These are phyloP conservation scores for Rostrohypoxylon terebratum DNA, from an alignment of 495 filamentous ascomycete species.

Conservation along the genomic window DNA sequence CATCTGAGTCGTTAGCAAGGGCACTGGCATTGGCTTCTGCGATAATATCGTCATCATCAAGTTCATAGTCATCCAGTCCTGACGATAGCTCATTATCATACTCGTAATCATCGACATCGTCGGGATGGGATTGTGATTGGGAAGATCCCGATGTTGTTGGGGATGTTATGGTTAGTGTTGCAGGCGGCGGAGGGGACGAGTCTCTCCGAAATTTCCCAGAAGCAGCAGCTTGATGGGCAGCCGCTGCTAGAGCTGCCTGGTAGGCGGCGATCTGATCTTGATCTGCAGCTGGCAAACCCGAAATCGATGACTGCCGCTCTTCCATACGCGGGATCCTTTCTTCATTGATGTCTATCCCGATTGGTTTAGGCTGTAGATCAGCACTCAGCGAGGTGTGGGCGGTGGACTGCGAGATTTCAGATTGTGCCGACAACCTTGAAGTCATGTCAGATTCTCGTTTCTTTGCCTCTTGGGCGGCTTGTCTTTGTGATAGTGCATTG, in stretches of 20 bases:
- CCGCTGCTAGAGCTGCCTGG: slow-evolving; percentile 83
- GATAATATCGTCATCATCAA: slow-evolving; percentile 88
- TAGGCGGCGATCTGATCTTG: slow-evolving; percentile 76
- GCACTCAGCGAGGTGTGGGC: slow-evolving; percentile 53
- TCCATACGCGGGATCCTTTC: slow-evolving; percentile 28
- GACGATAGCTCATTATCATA: slow-evolving; percentile 62
- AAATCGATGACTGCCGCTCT: slow-evolving; percentile 38
- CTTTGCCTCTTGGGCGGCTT: slow-evolving; percentile 40
- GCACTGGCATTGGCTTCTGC: slow-evolving; percentile 95
- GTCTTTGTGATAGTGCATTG: slow-evolving; percentile 55
- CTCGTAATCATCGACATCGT: slow-evolving; percentile 60
- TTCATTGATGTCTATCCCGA: slow-evolving; percentile 12
- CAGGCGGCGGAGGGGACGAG: slow-evolving; percentile 63
- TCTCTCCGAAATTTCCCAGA: slow-evolving; percentile 75
- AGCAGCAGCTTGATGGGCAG: slow-evolving; percentile 77
- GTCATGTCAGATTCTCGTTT: slow-evolving; percentile 56
- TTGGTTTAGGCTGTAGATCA: slow-evolving; percentile 39
- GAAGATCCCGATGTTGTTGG: slow-evolving; percentile 56
- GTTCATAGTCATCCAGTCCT: slow-evolving; percentile 69
- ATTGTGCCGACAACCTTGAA: slow-evolving; percentile 54
- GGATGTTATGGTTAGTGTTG: slow-evolving; percentile 60
- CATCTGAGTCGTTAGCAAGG: slow-evolving; percentile 89
- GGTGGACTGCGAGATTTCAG: slow-evolving; percentile 55
- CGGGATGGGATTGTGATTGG: slow-evolving; percentile 39
- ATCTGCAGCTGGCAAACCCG: slow-evolving; percentile 32